phyloP scores from a whole-genome alignment of 2,329 filamentous ascomycete genomes.

The Tolypocladium tundrense region DNA sequence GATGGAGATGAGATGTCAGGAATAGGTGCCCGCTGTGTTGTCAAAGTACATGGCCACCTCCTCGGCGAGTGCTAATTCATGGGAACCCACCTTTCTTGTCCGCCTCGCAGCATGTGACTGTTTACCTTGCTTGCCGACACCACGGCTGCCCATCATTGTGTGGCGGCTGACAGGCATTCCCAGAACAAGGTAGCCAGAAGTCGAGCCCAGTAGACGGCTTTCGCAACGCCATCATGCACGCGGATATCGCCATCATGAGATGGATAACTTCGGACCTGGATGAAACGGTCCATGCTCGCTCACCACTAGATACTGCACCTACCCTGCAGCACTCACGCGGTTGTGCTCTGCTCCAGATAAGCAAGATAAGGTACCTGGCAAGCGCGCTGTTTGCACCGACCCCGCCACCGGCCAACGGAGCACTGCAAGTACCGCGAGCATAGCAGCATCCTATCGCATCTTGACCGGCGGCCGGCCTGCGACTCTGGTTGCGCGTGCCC shows the following conservation, averaged over 20 bases:
- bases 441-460: neutral
- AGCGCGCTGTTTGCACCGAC: neutral
- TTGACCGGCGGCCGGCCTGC: neutral
- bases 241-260: neutral
- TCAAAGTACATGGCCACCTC: neutral
- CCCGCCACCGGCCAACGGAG: neutral
- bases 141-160: neutral
- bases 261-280: neutral
- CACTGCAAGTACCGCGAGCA: neutral
- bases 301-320: neutral
- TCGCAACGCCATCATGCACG: neutral
- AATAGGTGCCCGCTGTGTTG: neutral
- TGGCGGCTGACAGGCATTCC: neutral
- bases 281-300: too few relatives aligned
- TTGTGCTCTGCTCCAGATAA: neutral
- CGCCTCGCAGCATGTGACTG: neutral
- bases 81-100: neutral
- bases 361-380: neutral
- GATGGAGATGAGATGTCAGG: neutral
- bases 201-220: neutral
- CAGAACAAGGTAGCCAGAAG: neutral
- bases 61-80: neutral
- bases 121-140: neutral
- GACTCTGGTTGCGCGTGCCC: neutral
- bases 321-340: neutral